A percentile compares a stretch with the other conserved stretches of the same genome.
Conservation (phyloP, 176 grass and related monocot species). For the Puccinellia tenuiflora region DNA sequence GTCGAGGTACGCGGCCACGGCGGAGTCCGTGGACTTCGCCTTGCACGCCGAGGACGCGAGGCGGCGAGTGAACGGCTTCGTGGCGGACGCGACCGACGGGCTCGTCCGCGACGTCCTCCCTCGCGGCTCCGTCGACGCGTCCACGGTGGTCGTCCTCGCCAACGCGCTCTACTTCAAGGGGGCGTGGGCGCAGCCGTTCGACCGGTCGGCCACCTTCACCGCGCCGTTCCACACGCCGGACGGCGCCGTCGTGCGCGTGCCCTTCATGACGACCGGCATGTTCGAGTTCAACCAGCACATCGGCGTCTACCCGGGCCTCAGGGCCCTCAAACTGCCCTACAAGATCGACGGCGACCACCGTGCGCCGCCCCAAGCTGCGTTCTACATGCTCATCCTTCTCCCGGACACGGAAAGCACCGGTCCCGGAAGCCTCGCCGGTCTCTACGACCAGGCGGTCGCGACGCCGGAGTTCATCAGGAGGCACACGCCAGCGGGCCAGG, state of each 20-base stretch:
- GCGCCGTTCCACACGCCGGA: neutral
- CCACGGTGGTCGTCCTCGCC: neutral
- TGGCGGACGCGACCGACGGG: neutral
- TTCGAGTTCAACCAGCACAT: neutral
- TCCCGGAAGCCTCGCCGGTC: neutral
- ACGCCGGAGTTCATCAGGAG: slow-evolving; percentile 23
- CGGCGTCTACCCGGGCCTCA: neutral
- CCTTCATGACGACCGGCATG: neutral
- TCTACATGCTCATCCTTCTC: neutral
- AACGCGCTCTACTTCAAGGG: slow-evolving; percentile 9
- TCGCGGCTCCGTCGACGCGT: neutral
- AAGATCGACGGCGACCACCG: neutral
- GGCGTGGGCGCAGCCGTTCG: neutral
- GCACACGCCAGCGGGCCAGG: neutral
- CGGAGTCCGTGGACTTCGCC: neutral
- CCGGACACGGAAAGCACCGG: neutral
- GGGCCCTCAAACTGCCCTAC: neutral
- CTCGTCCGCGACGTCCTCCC: neutral
- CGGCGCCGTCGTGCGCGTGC: neutral
- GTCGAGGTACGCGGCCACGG: neutral
- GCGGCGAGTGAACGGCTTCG: neutral
- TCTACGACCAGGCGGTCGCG: slow-evolving; percentile 7
- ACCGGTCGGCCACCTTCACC: neutral
- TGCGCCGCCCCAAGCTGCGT: neutral
- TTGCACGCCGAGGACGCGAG: neutral